Evolutionary conservation across 805 yeast genomes (phyloP).

Genomic region (Cyberlindnera veronae): DNA sequence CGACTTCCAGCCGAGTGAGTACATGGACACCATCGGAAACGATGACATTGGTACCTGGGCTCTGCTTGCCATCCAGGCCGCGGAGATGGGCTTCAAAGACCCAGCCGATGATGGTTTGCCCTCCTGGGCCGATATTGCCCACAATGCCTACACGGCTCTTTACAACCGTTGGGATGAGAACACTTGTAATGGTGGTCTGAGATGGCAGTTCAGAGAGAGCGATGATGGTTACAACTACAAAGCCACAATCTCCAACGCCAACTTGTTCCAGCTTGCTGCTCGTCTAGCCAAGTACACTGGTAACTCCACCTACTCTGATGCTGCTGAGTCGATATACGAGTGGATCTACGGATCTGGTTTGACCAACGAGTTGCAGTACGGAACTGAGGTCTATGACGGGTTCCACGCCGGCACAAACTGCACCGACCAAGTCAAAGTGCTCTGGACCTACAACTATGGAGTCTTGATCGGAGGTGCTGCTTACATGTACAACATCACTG

Average conservation of each 20-base stretch:
- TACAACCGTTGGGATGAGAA: constrained; percentile 54
- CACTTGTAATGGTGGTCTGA: constrained; percentile 58
- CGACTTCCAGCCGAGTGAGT: constrained; percentile 57
- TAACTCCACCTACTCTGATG: constrained; percentile 46
- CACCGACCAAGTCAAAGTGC: constrained; percentile 46
- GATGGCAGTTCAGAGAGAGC: constrained; percentile 61
- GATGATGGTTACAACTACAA: constrained; percentile 62
- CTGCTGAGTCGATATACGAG: constrained; percentile 52
- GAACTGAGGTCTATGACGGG: constrained; percentile 65
- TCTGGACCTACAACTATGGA: constrained; percentile 88
- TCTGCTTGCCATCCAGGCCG: constrained; percentile 57
- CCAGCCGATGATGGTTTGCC: constrained; percentile 37
- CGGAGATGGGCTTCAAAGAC: constrained; percentile 52
- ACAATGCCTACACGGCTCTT: constrained; percentile 57
- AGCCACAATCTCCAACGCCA: constrained; percentile 63
- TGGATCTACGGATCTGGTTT: constrained; percentile 54
- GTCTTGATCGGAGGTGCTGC: constrained; percentile 72
- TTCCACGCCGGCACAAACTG: constrained; percentile 59
- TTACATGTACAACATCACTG: constrained; percentile 63
- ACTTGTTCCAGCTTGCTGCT: constrained; percentile 59
- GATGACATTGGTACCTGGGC: constrained; percentile 77
- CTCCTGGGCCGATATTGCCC: constrained; percentile 54
- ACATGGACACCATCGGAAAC: constrained; percentile 58
- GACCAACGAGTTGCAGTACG: constrained; percentile 33
- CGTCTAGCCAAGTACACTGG: constrained; percentile 58